These are phyloP conservation scores for Penicillium vulpinum DNA, from an alignment of 2,329 filamentous ascomycete species.

Conservation along the genomic window DNA sequence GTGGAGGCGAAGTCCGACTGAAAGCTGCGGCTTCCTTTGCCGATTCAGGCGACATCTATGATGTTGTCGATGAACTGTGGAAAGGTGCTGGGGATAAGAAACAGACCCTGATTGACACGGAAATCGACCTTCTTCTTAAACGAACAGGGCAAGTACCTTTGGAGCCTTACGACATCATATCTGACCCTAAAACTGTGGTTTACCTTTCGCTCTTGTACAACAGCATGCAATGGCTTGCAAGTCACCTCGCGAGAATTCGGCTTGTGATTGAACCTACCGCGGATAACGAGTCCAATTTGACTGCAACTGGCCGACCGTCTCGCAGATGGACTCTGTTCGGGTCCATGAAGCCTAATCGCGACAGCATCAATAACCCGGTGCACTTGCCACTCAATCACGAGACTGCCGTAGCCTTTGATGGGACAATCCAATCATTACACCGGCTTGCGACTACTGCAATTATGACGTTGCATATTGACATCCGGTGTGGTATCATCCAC, in stretches of 20 bases:
- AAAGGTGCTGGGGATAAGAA: constrained; percentile 52
- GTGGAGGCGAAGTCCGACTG: constrained; percentile 58
- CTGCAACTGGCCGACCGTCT: constrained; percentile 53
- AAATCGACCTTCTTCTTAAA: constrained; percentile 55
- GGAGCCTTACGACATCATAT: constrained; percentile 78
- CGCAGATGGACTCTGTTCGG: constrained; percentile 83
- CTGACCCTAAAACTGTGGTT: constrained; percentile 81
- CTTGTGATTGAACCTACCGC: constrained; percentile 68
- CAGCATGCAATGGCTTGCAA: constrained; percentile 96
- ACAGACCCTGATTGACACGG: constrained; percentile 61
- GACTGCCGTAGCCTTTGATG: constrained; percentile 83
- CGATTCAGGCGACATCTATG: constrained; percentile 69
- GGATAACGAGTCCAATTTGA: constrained; percentile 57
- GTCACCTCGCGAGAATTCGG: constrained; percentile 76
- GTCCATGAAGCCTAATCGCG: constrained; percentile 58
- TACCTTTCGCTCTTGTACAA: constrained; percentile 88
- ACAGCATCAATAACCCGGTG: constrained; percentile 60
- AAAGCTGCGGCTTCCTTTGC: constrained; percentile 70
- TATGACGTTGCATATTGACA: constrained; percentile 83
- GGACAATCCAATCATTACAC: constrained; percentile 78
- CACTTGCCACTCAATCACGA: constrained; percentile 87
- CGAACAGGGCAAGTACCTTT: constrained; percentile 61
- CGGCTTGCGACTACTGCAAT: constrained; percentile 77
- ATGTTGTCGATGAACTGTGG: constrained; percentile 69
- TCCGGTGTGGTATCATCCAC: constrained; percentile 80